Conservation (phyloP, 2,329 filamentous ascomycete species). For the Colletotrichum sp. region DNA sequence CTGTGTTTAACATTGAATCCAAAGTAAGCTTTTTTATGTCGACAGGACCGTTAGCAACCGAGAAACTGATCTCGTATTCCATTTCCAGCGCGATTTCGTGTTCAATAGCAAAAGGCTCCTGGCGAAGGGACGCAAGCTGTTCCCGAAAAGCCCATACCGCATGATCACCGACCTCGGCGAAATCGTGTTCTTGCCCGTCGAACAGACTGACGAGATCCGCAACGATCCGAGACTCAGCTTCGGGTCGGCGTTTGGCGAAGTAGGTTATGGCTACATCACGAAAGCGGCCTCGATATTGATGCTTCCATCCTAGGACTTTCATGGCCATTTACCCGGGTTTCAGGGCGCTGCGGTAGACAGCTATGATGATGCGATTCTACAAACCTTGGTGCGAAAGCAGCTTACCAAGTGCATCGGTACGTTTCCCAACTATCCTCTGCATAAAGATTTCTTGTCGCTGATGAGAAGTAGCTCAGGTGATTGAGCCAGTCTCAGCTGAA, state of each 20-base stretch:
- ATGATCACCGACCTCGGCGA: neutral
- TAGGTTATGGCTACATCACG: fast-evolving
- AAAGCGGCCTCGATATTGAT: neutral
- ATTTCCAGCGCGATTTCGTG: neutral
- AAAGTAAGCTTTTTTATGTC: neutral
- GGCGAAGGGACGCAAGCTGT: neutral
- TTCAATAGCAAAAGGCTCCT: neutral
- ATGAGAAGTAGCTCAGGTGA: neutral
- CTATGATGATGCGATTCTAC: neutral
- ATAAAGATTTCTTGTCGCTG: neutral
- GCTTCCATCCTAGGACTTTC: neutral
- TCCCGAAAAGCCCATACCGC: neutral
- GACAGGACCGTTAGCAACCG: fast-evolving
- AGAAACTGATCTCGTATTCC: neutral
- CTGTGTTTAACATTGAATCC: neutral
- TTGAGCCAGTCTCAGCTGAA: neutral
- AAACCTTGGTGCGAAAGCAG: neutral
- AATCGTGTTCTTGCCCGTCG: neutral
- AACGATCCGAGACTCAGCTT: neutral
- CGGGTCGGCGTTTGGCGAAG: neutral
- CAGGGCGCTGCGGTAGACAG: neutral
- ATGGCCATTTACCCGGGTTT: neutral
- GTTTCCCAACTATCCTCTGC: fast-evolving
- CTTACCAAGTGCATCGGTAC: neutral
- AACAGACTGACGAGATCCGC: neutral